A percentile compares a stretch with the other conserved stretches of the same genome.
phyloP scores from a whole-genome alignment of 805 yeast species.

The Pichia rugopelliculosa region DNA sequence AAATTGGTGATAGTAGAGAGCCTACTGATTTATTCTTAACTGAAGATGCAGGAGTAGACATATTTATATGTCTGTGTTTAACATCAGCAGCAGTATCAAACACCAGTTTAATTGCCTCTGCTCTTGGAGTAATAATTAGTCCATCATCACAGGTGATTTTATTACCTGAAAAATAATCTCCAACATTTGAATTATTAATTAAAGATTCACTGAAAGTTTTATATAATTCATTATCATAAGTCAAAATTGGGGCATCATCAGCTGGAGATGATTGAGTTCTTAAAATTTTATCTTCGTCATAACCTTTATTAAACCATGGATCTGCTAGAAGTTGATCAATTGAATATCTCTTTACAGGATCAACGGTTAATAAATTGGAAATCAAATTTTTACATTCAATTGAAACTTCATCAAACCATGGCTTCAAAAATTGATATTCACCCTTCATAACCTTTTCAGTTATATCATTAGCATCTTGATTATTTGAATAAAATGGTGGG shows the following conservation, averaged over 20 bases:
- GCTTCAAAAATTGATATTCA: constrained; percentile 63
- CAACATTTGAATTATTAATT: constrained; percentile 18
- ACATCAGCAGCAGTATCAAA: constrained; percentile 30
- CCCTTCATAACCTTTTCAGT: constrained; percentile 67
- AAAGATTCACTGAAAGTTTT: constrained; percentile 23
- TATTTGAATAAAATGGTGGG: constrained; percentile 69
- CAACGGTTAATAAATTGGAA: constrained; percentile 55
- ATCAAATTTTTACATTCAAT: constrained; percentile 65
- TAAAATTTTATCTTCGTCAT: constrained; percentile 17
- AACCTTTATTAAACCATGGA: constrained; percentile 51
- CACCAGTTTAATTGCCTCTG: constrained; percentile 32
- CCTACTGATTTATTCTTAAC: not conserved
- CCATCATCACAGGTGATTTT: constrained; percentile 7
- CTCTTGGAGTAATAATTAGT: constrained; percentile 28
- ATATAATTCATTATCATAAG: constrained; percentile 23
- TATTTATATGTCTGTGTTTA: constrained; percentile 14
- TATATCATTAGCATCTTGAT: constrained; percentile 44
- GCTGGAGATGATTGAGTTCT: constrained; percentile 17
- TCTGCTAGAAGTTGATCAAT: constrained; percentile 60
- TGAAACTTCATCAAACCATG: constrained; percentile 87
- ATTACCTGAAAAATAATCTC: constrained; percentile 16
- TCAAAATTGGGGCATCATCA: constrained; percentile 25
- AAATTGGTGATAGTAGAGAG: not conserved
- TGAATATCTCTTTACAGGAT: constrained; percentile 61
- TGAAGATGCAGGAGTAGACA: not conserved